Evolutionary conservation across 352 stramenopile genomes (phyloP).

Genomic region (Pythium graminicola): DNA sequence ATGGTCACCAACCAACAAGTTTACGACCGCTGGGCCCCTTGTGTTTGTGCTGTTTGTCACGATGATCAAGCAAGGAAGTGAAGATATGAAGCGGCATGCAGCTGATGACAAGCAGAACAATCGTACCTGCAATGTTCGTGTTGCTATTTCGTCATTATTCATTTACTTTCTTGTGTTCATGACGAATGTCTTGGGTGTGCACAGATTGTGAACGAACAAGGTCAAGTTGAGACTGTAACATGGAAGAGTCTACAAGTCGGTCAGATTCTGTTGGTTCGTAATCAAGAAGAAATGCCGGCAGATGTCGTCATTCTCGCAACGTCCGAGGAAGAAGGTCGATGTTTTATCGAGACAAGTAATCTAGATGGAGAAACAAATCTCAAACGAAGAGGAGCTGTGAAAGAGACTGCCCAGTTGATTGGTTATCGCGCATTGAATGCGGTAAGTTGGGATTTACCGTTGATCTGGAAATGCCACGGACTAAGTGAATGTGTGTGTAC

Average conservation of each 20-base stretch:
- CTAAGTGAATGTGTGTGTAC: constrained; percentile 1
- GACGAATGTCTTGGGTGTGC: neutral
- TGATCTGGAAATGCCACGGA: neutral
- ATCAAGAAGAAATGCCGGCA: constrained; percentile 81
- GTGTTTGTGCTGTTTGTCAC: constrained; percentile 70
- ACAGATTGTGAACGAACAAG: constrained; percentile 40
- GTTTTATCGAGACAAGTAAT: constrained; percentile 83
- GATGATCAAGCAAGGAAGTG: constrained; percentile 65
- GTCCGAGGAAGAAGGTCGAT: constrained; percentile 59
- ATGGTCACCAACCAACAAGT: constrained; percentile 63
- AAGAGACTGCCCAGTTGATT: constrained; percentile 31
- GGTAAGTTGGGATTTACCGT: neutral
- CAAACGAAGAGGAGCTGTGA: constrained; percentile 57
- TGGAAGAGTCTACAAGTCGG: constrained; percentile 79
- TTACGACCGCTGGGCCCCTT: constrained; percentile 63
- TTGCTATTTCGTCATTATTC: neutral
- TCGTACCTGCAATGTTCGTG: constrained; percentile 37
- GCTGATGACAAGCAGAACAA: constrained; percentile 62
- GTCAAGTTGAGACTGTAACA: constrained; percentile 36
- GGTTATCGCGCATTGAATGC: constrained; percentile 23
- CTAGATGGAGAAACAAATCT: constrained; percentile 88
- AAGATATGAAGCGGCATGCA: constrained; percentile 65
- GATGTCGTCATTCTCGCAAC: constrained; percentile 85
- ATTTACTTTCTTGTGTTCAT: neutral
- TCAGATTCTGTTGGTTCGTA: constrained; percentile 66